These are phyloP conservation scores for Hemisphaericaspora xylofermentans DNA, from an alignment of 1,139 yeast species.

Conservation along the genomic window DNA sequence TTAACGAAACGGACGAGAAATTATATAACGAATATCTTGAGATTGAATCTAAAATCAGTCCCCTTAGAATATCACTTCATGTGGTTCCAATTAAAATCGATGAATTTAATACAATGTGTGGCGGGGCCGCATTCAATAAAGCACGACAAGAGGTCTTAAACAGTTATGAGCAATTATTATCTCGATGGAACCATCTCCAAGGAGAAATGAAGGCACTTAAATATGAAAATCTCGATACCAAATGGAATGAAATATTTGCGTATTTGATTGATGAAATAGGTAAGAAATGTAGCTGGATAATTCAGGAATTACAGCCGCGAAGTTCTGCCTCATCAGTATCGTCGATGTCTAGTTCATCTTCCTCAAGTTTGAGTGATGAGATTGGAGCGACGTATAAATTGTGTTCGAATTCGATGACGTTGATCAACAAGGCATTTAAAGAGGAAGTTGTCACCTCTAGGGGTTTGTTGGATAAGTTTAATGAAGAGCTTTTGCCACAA, in stretches of 20 bases:
- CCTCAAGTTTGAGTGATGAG: constrained; percentile 16
- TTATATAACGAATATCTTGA: constrained; percentile 30
- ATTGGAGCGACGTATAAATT: constrained; percentile 27
- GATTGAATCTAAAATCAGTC: constrained; percentile 40
- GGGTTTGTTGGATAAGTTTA: constrained; percentile 20
- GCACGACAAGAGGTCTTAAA: constrained; percentile 34
- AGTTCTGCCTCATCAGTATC: constrained; percentile 6
- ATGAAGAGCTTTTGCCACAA: constrained; percentile 27
- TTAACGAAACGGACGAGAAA: constrained; percentile 28
- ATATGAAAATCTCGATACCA: constrained; percentile 47
- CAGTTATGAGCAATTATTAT: constrained; percentile 39
- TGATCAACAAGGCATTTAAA: constrained; percentile 32
- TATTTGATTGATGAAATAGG: constrained; percentile 42
- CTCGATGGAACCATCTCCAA: constrained; percentile 41
- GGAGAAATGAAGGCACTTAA: constrained; percentile 41
- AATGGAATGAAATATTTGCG: constrained; percentile 56
- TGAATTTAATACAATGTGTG: constrained; percentile 35
- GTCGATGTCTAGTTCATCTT: constrained; percentile 2
- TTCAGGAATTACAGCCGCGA: constrained; percentile 23
- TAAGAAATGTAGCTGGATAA: constrained; percentile 24
- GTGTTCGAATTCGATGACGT: constrained; percentile 34
- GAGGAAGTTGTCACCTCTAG: constrained; percentile 25
- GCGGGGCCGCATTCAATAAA: constrained; percentile 24
- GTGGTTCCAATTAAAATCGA: constrained; percentile 57
- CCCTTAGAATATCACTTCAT: constrained; percentile 58